Base-by-base conservation (phyloP, 2,329 filamentous ascomycete species). In the Hawksworthiomyces lignivorus region DNA sequence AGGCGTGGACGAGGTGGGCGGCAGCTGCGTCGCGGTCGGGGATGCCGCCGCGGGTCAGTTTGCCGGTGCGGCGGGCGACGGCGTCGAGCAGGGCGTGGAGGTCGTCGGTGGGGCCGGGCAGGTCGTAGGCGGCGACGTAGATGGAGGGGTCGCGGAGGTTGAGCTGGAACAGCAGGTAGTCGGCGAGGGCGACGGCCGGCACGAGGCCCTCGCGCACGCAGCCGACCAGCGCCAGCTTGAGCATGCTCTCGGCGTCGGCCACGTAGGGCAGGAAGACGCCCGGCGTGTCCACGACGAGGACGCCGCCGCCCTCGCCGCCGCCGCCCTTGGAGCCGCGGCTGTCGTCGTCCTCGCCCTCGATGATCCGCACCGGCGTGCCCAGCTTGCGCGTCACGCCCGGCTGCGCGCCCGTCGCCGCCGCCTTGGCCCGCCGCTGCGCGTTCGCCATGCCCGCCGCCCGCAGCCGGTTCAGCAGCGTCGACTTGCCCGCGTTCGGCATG, bases 401-500 rank as follows among this genome's bases (percentile, higher is more conserved):
- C 55, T 96, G 82, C 10, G 83, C 80, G 9, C 92, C 92, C 1
- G 89, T 96, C 48, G 69, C 72, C 28, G 89, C 86, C 1, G 80
- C 89, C 59, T 90, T 94, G 21, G 59, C 50, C 14, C 58, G 56
- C 26, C 53, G 54, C 17, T 72, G 70, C 36, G 57, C 56, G 18
- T 48, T 45, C 1, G 57, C 49, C 51, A 86, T 73, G 30, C 87
- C 87, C 15, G 73, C 68, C 30, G 71, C 75, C 17, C 92, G 82
- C 36, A 97, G 73, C 14, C 81, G 77, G 61, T 98, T 98, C 31
- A 98, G 77, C n/a, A 98, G 70, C 1, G 89, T 88, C 35, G 87
- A 94, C 64, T 98, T 98, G 27, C 92, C 92, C 0, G 95, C 87
- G 58, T 98, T 98, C 27, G 92, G 92, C 89, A 98, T 96, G 42